Conservation (phyloP, 768 basidiomycete genomes). For the Cystobasidium tubakii region DNA sequence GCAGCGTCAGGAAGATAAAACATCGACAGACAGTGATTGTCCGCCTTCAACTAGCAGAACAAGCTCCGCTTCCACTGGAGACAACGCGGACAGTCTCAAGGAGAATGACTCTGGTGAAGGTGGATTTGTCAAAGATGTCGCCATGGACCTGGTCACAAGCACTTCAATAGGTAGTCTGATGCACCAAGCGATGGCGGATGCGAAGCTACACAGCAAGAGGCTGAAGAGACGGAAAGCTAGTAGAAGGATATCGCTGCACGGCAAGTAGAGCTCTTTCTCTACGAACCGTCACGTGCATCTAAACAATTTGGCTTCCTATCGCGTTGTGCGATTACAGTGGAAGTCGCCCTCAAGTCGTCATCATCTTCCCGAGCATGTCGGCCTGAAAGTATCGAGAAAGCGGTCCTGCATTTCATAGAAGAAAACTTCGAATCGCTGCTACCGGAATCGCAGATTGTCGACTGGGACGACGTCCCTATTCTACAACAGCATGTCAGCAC, state of each 20-base stretch:
- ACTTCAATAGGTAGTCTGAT: neutral
- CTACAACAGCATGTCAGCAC: slow-evolving; percentile 4
- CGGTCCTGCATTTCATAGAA: slow-evolving; percentile 11
- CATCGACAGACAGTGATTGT: neutral
- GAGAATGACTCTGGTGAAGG: neutral
- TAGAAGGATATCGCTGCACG: neutral
- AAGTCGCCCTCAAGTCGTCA: slow-evolving; percentile 7
- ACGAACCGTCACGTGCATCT: neutral
- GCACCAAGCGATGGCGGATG: neutral
- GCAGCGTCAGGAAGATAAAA: neutral
- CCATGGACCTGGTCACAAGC: slow-evolving; percentile 15
- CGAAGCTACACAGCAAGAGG: neutral
- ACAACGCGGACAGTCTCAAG: neutral
- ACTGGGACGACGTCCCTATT: slow-evolving; percentile 21
- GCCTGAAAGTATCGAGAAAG: neutral
- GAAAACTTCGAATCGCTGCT: slow-evolving; percentile 26
- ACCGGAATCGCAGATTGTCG: slow-evolving; percentile 16
- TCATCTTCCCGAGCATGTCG: neutral
- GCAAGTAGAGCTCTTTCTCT: neutral
- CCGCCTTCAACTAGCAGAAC: neutral
- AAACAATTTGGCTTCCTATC: neutral
- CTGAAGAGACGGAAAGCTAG: neutral
- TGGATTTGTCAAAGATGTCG: neutral
- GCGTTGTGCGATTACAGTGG: neutral
- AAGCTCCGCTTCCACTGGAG: neutral